Base-by-base conservation (phyloP, 176 grass and related monocot species). In the Poa pratensis region DNA sequence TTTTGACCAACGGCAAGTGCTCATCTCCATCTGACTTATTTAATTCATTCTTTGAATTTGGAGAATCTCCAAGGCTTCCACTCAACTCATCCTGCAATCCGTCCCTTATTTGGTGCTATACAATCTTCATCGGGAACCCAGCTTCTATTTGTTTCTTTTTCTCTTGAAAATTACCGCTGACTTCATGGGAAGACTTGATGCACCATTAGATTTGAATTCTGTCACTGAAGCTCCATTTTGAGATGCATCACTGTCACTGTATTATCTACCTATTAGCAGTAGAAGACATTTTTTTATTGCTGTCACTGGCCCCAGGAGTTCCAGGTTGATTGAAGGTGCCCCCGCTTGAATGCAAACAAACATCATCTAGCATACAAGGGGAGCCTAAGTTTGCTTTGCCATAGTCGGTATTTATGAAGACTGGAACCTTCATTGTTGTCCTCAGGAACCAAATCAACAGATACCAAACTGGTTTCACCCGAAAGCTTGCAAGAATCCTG, bases 1-100 rank as follows among this genome's bases (percentile, higher is more conserved):
- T 94, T 85, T 98, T 98, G 76, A 98, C 96, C 87, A 95, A 90
- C 60, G 96, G 96, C 70, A 98, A 87, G 83, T 98, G 91, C 35
- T 98, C 93, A 89, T 98, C 96, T 84, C 96, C 91, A 46, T 96
- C 91, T 75, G 91, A 92, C 82, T 92, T 94, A 70, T 83, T 86
- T 54, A 90, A 69, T 89, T 90, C 93, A 42, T 92, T 86, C 60
- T 51, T 87, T 87, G 89, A 92, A 86, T 87, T 87, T 64, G 89
- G 96, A 69, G 86, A 94, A 67, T 83, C 72, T 72, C 60, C 16
- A 72, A 60, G 71, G n/a, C 20, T 90, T 80, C 60, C 82, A 81
- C 75, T 86, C 59, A 74, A 76, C 39, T 81, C 90, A 84, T 66
- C 85, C 23, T 76, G 85, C 13, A 86, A 49, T 76, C 81, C 83